Evolutionary conservation across 1,284 basidiomycete genomes (phyloP).

Genomic region (Tremellales sp.): DNA sequence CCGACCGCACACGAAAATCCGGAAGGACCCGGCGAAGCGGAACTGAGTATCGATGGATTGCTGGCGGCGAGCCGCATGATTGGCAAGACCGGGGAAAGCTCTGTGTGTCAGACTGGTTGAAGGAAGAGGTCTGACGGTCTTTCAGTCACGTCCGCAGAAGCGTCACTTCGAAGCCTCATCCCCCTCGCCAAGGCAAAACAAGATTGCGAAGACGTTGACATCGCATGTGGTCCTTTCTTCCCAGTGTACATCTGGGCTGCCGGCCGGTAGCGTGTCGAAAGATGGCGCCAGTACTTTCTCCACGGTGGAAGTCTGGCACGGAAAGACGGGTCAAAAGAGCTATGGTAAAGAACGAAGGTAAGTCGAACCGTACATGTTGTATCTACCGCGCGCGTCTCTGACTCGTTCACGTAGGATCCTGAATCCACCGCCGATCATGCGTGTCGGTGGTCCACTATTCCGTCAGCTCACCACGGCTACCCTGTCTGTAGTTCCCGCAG

Average conservation of each 20-base stretch:
- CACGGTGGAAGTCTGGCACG: conserved; percentile 41
- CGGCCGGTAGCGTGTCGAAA: neutral
- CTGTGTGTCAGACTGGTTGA: neutral
- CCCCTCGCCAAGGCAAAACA: neutral
- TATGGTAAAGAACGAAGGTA: conserved; percentile 43
- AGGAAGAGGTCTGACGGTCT: neutral
- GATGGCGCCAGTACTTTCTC: conserved; percentile 11
- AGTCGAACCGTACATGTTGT: conserved; percentile 9
- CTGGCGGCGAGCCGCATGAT: conserved; percentile 2
- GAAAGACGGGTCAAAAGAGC: conserved; percentile 42
- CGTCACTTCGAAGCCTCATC: neutral
- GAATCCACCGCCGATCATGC: conserved; percentile 39
- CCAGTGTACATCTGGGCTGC: neutral
- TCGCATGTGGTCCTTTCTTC: conserved; percentile 3
- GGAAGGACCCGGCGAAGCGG: neutral
- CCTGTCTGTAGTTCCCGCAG: conserved; percentile 11
- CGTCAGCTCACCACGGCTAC: conserved; percentile 19
- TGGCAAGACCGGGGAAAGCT: neutral
- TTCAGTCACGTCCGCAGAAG: neutral
- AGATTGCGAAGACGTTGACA: conserved; percentile 9
- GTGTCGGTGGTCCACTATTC: conserved; percentile 31
- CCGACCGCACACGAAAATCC: neutral
- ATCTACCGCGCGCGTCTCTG: conserved; percentile 1
- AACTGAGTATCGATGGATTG: conserved; percentile 3
- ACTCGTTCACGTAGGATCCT: conserved; percentile 27